phyloP scores from a whole-genome alignment of 129 eudicot genomes.

The Silybum marianum region DNA sequence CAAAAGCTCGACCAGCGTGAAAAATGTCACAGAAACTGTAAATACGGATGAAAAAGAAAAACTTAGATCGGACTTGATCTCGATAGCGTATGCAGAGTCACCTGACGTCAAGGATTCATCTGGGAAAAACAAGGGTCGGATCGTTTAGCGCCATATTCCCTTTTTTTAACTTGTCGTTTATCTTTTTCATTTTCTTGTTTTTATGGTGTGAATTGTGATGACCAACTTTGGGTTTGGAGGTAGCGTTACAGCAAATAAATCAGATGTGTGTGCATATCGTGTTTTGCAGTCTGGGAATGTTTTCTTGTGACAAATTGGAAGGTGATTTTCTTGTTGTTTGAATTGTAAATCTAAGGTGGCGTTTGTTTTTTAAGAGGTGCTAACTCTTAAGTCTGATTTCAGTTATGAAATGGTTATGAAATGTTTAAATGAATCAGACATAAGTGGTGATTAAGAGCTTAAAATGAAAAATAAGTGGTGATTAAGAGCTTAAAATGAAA shows the following conservation, averaged over 20 bases:
- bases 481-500: too few relatives aligned
- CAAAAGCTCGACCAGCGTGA: slow-evolving; percentile 21
- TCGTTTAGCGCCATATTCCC: background rate
- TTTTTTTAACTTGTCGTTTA: background rate
- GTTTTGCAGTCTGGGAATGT: slow-evolving; percentile 24
- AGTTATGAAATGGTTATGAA: too few relatives aligned
- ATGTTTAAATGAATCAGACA: too few relatives aligned
- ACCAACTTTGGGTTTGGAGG: slow-evolving; percentile 15
- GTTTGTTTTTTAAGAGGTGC: background rate
- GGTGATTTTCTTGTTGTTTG: slow-evolving; percentile 16
- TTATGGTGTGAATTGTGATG: slow-evolving; percentile 13
- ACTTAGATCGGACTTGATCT: slow-evolving; percentile 58
- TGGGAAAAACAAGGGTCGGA: slow-evolving; percentile 43
- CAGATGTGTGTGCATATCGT: slow-evolving; percentile 15
- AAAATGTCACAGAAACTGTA: slow-evolving; percentile 30
- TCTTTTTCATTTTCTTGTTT: slow-evolving; percentile 12
- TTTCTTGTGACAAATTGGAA: slow-evolving; percentile 23
- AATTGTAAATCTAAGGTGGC: background rate
- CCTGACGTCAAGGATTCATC: slow-evolving; percentile 49
- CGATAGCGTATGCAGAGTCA: slow-evolving; percentile 52
- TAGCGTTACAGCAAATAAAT: slow-evolving; percentile 8
- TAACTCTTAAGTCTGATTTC: too few relatives aligned
- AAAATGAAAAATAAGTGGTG: too few relatives aligned
- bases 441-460: too few relatives aligned
- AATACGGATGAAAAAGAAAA: slow-evolving; percentile 43